Percentiles rank a stretch among this genome's conserved stretches.
Evolutionary conservation across 768 basidiomycete genomes (phyloP).

Genomic region (Crassisporium funariophilum): DNA sequence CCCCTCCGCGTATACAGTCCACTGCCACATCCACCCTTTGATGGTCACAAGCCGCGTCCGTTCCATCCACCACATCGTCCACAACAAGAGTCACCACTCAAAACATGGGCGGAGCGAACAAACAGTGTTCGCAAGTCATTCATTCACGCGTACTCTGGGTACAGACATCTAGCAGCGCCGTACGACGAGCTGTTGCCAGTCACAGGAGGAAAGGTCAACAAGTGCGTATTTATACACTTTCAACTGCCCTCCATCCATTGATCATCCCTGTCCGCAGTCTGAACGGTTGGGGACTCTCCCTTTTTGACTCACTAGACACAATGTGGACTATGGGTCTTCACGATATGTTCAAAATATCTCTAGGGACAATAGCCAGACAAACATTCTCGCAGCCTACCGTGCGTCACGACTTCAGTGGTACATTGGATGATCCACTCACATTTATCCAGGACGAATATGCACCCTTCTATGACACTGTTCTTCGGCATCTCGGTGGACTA

Average conservation of each 20-base stretch:
- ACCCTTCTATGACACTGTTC: slow-evolving; percentile 79
- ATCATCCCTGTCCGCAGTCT: slow-evolving; percentile 43
- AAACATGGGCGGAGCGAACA: slow-evolving; percentile 52
- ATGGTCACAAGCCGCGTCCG: slow-evolving; percentile 4
- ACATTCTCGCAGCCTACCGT: slow-evolving; percentile 39
- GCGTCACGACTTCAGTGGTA: not conserved
- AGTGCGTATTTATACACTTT: slow-evolving; percentile 41
- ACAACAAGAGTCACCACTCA: not conserved
- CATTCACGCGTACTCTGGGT: slow-evolving; percentile 60
- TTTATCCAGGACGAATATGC: slow-evolving; percentile 24
- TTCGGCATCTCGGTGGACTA: slow-evolving; percentile 83
- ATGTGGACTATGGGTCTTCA: slow-evolving; percentile 79
- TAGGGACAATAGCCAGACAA: slow-evolving; percentile 49
- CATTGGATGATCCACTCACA: not conserved
- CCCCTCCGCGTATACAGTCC: slow-evolving; percentile 8
- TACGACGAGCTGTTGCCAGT: slow-evolving; percentile 62
- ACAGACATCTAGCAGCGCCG: slow-evolving; percentile 51
- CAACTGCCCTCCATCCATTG: not conserved
- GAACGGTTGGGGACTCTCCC: slow-evolving; percentile 74
- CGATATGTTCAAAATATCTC: slow-evolving; percentile 61
- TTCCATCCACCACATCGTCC: slow-evolving; percentile 11
- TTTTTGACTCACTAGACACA: slow-evolving; percentile 81
- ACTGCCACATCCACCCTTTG: slow-evolving; percentile 10
- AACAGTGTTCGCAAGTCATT: slow-evolving; percentile 59
- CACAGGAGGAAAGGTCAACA: slow-evolving; percentile 48